Evolutionary conservation across 1,139 yeast species (phyloP).

Genomic region (Suhomyces anneliseae): DNA sequence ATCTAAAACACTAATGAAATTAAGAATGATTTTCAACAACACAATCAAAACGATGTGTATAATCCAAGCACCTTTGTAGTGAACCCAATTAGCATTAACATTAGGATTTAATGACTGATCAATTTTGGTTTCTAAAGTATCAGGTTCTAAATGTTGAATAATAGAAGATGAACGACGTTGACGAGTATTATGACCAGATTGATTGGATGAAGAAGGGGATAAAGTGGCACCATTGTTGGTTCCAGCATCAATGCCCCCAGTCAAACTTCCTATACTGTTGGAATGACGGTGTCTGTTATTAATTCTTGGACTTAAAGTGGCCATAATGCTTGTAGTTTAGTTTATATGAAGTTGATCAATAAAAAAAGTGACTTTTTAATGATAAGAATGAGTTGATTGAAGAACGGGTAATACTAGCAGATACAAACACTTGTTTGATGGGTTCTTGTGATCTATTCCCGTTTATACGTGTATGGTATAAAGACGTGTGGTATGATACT

Average conservation of each 20-base stretch:
- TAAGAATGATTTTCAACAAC: constrained; percentile 71
- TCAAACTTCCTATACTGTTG: constrained; percentile 21
- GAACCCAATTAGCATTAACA: constrained; percentile 94
- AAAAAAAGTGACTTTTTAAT: constrained; percentile 1
- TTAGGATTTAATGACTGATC: constrained; percentile 90
- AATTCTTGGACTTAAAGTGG: constrained; percentile 8
- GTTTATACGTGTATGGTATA: background rate
- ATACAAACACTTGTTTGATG: background rate
- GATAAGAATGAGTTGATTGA: background rate
- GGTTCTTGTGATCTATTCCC: background rate
- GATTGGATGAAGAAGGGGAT: constrained; percentile 32
- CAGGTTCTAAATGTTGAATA: constrained; percentile 90
- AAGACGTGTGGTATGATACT: background rate
- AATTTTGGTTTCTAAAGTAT: constrained; percentile 85
- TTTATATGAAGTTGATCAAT: background rate
- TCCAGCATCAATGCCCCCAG: constrained; percentile 16
- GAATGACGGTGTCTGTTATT: constrained; percentile 14
- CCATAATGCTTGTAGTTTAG: constrained; percentile 3
- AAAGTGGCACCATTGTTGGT: constrained; percentile 11
- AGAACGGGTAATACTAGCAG: background rate
- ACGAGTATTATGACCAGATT: constrained; percentile 33
- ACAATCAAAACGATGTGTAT: constrained; percentile 83
- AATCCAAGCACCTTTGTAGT: constrained; percentile 93
- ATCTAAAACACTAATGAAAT: constrained; percentile 66
- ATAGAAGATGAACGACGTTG: constrained; percentile 50